Evolutionary conservation across 257 asterid genomes (phyloP).

Genomic region (Agastache rugosa): DNA sequence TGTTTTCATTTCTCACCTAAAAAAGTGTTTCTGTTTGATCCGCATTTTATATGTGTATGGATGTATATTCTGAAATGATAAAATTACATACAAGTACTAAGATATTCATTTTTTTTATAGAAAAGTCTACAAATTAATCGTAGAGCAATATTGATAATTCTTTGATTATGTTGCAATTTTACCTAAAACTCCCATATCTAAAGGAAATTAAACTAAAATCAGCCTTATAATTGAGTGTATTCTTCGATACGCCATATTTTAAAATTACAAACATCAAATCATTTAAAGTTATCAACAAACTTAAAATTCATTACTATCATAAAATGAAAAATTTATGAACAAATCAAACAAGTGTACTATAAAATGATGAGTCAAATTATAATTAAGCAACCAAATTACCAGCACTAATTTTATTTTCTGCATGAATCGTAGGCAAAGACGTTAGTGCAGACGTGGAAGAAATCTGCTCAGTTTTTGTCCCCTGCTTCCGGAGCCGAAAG

Average conservation of each 20-base stretch:
- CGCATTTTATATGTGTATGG: too few species aligned
- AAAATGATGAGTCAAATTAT: slow-evolving; percentile 3
- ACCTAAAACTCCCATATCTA: too few species aligned
- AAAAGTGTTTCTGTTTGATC: too few species aligned
- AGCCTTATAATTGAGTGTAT: too few species aligned
- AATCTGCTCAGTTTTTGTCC: not conserved
- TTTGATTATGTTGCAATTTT: too few species aligned
- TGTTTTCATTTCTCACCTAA: too few species aligned
- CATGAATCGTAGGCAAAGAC: slow-evolving; percentile 23
- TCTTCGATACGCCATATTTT: too few species aligned
- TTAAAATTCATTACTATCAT: not conserved
- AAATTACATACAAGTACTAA: too few species aligned
- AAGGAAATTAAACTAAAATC: not conserved
- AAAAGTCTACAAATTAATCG: not conserved
- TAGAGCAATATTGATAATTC: not conserved
- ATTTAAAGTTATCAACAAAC: not conserved
- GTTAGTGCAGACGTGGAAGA: slow-evolving; percentile 37
- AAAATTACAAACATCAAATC: too few species aligned
- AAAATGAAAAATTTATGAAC: slow-evolving; percentile 19
- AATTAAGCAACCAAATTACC: not conserved
- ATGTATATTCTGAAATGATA: not conserved
- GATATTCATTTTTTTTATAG: too few species aligned
- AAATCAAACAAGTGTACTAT: not conserved
- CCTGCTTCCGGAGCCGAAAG: slow-evolving; percentile 47
- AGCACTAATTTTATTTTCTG: slow-evolving; percentile 22